Conservation (phyloP, 2,329 filamentous ascomycete species). For the Beauveria scarabaeidicola region DNA sequence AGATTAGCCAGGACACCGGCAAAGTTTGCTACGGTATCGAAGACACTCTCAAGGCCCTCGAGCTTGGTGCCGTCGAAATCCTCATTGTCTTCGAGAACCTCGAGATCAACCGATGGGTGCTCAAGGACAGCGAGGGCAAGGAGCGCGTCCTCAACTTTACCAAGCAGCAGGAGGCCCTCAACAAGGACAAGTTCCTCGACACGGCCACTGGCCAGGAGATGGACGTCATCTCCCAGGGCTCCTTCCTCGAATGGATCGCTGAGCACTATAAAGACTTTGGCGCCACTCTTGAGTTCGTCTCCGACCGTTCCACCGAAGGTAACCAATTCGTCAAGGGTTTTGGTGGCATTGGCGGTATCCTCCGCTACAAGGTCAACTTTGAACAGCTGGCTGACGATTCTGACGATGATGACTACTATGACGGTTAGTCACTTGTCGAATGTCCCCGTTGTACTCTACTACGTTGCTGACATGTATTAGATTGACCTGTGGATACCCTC, state of each 20-base stretch:
- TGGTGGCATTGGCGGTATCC: constrained; percentile 92
- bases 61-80: constrained; percentile 88
- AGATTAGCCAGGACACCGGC: constrained; percentile 95
- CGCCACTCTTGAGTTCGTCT: constrained; percentile 92
- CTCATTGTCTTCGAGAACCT: constrained; percentile 97
- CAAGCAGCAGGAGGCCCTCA: constrained; percentile 62
- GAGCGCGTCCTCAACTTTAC: constrained; percentile 79
- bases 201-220: constrained; percentile 95
- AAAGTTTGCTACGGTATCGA: constrained; percentile 97
- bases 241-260: constrained; percentile 99
- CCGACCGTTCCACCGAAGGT: constrained; percentile 92
- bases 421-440: constrained; percentile 33
- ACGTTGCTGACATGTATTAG: constrained; percentile 29
- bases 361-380: constrained; percentile 99
- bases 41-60: constrained; percentile 92
- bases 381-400: constrained; percentile 93
- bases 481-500: constrained; percentile 90
- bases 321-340: constrained; percentile 99
- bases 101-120: constrained; percentile 82
- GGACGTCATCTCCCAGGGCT: constrained; percentile 79
- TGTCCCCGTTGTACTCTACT: constrained; percentile 6
- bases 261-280: constrained; percentile 98
- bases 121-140: constrained; percentile 68
- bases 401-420: constrained; percentile 92
- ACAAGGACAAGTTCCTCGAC: constrained; percentile 85